These are phyloP conservation scores for Oryza officinalis DNA, from an alignment of 176 grass and related monocot genomes.

Conservation along the genomic window DNA sequence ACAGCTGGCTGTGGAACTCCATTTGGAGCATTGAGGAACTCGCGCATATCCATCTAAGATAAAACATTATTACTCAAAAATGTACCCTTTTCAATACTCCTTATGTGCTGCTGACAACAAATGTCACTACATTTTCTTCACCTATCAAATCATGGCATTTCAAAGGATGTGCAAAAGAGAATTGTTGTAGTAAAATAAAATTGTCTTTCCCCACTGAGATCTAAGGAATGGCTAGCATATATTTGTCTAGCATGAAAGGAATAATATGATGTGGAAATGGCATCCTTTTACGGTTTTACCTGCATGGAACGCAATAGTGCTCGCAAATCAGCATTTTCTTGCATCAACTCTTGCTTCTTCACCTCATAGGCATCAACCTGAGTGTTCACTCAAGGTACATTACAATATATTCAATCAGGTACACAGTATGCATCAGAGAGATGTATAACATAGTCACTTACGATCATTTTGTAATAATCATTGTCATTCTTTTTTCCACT, in stretches of 20 bases:
- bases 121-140: background rate
- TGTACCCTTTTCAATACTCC: background rate
- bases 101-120: background rate
- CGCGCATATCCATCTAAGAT: conserved; percentile 90
- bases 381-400: conserved; percentile 19
- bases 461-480: conserved; percentile 99
- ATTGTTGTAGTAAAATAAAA: background rate
- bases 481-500: conserved; percentile 94
- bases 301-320: conserved; percentile 93
- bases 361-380: conserved; percentile 98
- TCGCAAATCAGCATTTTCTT: conserved; percentile 92
- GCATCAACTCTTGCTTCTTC: conserved; percentile 90
- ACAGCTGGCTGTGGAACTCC: conserved; percentile 65
- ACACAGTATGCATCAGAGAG: conserved; percentile 7
- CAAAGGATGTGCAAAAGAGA: background rate
- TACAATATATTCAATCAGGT: conserved; percentile 32
- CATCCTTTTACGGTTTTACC: conserved; percentile 45
- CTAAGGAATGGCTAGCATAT: background rate
- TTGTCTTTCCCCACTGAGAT: background rate
- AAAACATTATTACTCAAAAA: conserved; percentile 23
- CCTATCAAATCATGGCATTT: background rate
- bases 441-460: conserved; percentile 31
- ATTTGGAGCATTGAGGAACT: conserved; percentile 95
- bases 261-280: background rate
- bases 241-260: background rate